phyloP scores from a whole-genome alignment of 2,329 filamentous ascomycete genomes.

The Cercospora canescens region DNA sequence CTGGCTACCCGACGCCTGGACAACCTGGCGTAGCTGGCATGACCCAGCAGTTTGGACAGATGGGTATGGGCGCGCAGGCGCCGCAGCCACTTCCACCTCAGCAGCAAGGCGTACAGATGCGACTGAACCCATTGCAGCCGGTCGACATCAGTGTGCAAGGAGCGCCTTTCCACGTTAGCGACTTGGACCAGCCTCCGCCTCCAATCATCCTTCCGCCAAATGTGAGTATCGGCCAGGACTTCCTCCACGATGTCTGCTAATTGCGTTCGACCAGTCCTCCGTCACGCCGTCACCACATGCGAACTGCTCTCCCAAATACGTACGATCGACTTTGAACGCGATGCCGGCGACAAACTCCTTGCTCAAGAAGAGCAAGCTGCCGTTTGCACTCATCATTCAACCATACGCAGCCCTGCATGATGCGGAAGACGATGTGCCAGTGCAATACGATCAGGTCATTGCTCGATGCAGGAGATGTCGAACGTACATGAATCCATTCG shows the following conservation, averaged over 20 bases:
- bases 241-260: not conserved
- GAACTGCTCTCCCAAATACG: slow-evolving; percentile 91
- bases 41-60: slow-evolving; percentile 73
- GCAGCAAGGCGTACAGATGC: slow-evolving; percentile 47
- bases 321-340: slow-evolving; percentile 92
- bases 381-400: slow-evolving; percentile 93
- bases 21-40: slow-evolving; percentile 47
- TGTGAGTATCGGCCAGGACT: slow-evolving; percentile 57
- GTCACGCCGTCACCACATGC: slow-evolving; percentile 87
- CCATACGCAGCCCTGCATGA: slow-evolving; percentile 93
- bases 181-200: slow-evolving; percentile 88
- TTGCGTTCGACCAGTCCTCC: slow-evolving; percentile 62
- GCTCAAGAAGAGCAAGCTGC: slow-evolving; percentile 94
- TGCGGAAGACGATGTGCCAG: slow-evolving; percentile 83
- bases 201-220: slow-evolving; percentile 89
- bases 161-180: slow-evolving; percentile 90
- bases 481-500: slow-evolving; percentile 97
- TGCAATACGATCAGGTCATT: slow-evolving; percentile 96
- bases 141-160: slow-evolving; percentile 75
- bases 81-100: slow-evolving; percentile 50
- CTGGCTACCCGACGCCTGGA: slow-evolving; percentile 23
- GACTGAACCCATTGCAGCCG: slow-evolving; percentile 85
- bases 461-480: slow-evolving; percentile 93
- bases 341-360: slow-evolving; percentile 89
- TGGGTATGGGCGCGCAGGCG: slow-evolving; percentile 61